Evolutionary conservation across 768 basidiomycete genomes (phyloP), one percentile per base, ranked within the genome.

Genomic region (Serendipita sp.): DNA sequence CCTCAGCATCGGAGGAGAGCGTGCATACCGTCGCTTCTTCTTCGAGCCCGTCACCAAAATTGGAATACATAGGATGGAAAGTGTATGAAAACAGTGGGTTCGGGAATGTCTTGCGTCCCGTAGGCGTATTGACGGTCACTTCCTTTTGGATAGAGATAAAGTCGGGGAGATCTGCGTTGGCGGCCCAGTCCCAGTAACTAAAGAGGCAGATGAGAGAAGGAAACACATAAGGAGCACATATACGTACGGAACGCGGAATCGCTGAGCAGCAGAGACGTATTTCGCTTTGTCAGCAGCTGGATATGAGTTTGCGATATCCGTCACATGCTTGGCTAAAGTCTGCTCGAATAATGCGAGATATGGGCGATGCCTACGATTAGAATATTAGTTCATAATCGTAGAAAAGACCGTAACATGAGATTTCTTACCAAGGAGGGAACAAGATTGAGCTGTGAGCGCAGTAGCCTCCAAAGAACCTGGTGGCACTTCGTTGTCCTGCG

Each of bases 321-420:
- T 65, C 1, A 80, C 79, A 44, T 75, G 71, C 1, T 71, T 67
- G 45, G 80, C 76, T 15, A 82, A 30, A 10, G 75, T 72, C 82
- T 82, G 81, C 81, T 84, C 81, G 65, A 76, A 77, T 1, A 82
- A 70, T 38, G 76, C 70, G 30, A 83, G 70, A 66, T 83, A 83
- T 2, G 80, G 79, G 60, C 82, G 72, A 67, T 84, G 81, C 78
- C 79, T 83, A 3, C 5, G 32, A 13, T 41, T 41, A 5, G 13
- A 41, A 5, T 41, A 13, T 41, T 13, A 41, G 13, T 41, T 13
- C 13, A 41, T 41, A 7, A 8, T 79, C 81, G 5, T 81, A 81
- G 74, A 82, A 82, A 44, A 8, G 3, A 18, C 32, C 32, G 30
- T 8, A 32, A 46, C 2, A 46, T 7, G 2, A 3, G 0, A 18